Base-by-base conservation (phyloP, 371 early-diverging fungal genomes). In the Mortierella sp. region DNA sequence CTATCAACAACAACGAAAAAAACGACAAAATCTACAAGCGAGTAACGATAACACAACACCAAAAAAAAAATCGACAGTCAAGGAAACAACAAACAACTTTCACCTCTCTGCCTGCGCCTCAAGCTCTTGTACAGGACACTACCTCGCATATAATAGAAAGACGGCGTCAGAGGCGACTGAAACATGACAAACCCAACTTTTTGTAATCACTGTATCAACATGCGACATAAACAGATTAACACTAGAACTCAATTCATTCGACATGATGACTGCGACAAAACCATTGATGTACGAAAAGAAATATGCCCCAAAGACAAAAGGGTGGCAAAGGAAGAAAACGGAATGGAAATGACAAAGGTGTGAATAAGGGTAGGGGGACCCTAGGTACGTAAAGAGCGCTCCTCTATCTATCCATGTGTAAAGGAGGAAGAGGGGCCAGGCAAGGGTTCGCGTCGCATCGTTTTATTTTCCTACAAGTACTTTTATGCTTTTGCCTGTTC, bases 381-480 rank as follows among this genome's bases (percentile, higher is more conserved):
- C 6, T 6, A 21, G 21, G 51, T 21, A 51, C 6, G 60, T 54
- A 55, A 8, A n/a, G 4, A 14, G 32, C 3, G 32, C 60, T 60
- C 65, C 21, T 65, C 38, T 65, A 65, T 65, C 65, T 65, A 65
- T 65, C 24, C 65, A 65, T 65, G 65, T 65, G 65, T 35, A 21
- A 65, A 38, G 27, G n/a, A 56, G 10, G 27, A n/a, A 56, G 10
- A n/a, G 3, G 10, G 6, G 4, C 18, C 21, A n/a, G 27, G 35
- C 21, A n/a, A 21, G 10, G 21, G 24, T 55, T 16, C 56, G n/a
- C 56, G 32, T 54, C 21, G 14, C 60, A 14, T 11, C 11, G 12
- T 11, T 27, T 48, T 72, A n/a, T 32, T 71, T 71, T 48, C 21
- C 51, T 55, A 6, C 56, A 55, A 55, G 18, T 32, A 48, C 18